Conservation (phyloP, 306 rosid species). For the Quercus bicolor region DNA sequence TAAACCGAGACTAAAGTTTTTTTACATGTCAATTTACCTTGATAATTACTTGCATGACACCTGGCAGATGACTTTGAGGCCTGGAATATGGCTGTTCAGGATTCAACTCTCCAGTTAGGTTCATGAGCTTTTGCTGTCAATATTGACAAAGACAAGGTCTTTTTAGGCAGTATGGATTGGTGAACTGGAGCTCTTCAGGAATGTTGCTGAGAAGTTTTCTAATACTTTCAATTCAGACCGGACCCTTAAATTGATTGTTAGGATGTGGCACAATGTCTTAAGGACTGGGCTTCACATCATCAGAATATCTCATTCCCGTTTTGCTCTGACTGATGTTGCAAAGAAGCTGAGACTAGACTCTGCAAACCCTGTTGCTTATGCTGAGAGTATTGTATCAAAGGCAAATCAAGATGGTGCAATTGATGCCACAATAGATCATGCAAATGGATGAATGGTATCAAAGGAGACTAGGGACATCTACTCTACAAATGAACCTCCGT, state of each 20-base stretch:
- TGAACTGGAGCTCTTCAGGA: too few relatives aligned
- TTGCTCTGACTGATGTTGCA: slow-evolving; percentile 82
- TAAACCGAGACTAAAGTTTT: neutral
- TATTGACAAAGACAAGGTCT: too few relatives aligned
- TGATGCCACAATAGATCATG: slow-evolving; percentile 45
- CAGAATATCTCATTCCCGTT: slow-evolving; percentile 89
- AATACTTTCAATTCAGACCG: too few relatives aligned
- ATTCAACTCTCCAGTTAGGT: neutral
- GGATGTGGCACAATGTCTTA: slow-evolving; percentile 36
- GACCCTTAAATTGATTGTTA: too few relatives aligned
- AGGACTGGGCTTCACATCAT: slow-evolving; percentile 90
- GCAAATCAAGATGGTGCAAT: slow-evolving; percentile 89
- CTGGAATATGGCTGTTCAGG: neutral
- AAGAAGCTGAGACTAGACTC: slow-evolving; percentile 59
- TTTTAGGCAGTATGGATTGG: too few relatives aligned
- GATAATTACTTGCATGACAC: neutral
- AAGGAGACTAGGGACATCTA: too few relatives aligned
- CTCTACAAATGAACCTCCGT: slow-evolving; percentile 44
- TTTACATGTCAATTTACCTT: neutral
- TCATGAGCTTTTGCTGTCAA: neutral
- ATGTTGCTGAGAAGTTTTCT: too few relatives aligned
- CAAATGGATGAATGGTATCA: too few relatives aligned
- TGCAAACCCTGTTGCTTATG: slow-evolving; percentile 41
- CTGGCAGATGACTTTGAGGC: neutral
- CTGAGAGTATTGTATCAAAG: slow-evolving; percentile 90